phyloP scores from a whole-genome alignment of 306 rosid species.

The Begonia peltatifolia region DNA sequence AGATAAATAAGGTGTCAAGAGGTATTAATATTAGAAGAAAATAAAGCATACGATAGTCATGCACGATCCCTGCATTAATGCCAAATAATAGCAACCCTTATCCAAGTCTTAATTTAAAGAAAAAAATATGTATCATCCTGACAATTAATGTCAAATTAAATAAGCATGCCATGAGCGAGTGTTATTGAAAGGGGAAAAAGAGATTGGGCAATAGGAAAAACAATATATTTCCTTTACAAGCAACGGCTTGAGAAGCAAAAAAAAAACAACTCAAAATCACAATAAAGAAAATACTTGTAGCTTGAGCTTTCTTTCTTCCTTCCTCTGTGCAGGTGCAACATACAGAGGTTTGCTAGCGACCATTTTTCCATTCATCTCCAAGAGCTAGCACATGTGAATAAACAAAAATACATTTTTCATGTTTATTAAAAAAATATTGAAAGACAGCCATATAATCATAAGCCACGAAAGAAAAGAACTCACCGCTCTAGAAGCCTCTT shows the following conservation, averaged over 20 bases:
- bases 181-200: neutral
- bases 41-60: neutral
- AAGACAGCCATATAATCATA: no score
- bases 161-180: no score
- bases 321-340: constrained; percentile 17
- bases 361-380: constrained; percentile 18
- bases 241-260: no score
- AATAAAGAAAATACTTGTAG: constrained; percentile 43
- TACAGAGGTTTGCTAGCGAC: constrained; percentile 13
- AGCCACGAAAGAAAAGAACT: constrained; percentile 13
- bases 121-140: no score
- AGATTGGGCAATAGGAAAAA: neutral
- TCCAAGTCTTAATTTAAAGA: no score
- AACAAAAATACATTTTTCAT: neutral
- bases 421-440: no score
- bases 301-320: constrained; percentile 12
- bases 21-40: no score
- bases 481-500: constrained; percentile 97
- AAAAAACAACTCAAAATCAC: neutral
- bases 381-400: constrained; percentile 4
- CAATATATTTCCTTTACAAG: no score
- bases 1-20: neutral
- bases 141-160: no score
- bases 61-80: neutral
- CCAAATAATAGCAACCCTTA: neutral